Base-by-base conservation (phyloP, 1,284 basidiomycete species). In the Retiboletus flavoniger region DNA sequence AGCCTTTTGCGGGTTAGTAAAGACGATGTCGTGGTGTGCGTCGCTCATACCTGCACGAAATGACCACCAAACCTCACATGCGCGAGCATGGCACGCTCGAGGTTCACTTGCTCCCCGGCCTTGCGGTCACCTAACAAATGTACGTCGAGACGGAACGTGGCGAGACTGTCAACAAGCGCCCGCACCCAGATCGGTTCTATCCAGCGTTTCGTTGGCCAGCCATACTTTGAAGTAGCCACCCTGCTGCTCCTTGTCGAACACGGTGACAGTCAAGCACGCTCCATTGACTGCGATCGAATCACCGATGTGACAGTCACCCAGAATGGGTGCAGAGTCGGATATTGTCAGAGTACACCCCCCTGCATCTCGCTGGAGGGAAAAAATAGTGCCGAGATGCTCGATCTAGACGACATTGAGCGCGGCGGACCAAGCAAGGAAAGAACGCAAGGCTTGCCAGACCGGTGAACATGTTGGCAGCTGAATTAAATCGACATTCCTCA, bases 41-140 rank as follows among this genome's bases (percentile, higher is more conserved):
- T 38, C 32, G n/a, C 9, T 3, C 79, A 54, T 62, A 91, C 93
- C 82, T 98, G 96, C 7, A 99, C 97, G 69, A 98, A 95, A 71
- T 99, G 96, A 7, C 96, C 96, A 28, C 96, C 96, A 66, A 99
- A 98, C 42, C 96, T 80, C 10, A 86, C 87, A 74, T 96, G 91
- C 1, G 89, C 87, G 14, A 85, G 86, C 93, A 99, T 95, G 3
- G 96, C 96, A 45, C 96, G 84, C 76, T 99, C 96, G 48, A 96
- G 81, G 73, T 99, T 98, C 51, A 98, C 84, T 60, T 84, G 80
- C 63, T 93, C 88, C 6, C 92, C 93, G 8, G 88, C 84, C 60
- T 81, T 81, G 56, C 93, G 78, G 62, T 91, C 83, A 41, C 94
- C 93, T 90, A 28, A 46, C 13, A 36, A 44, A 49, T 19, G n/a